A percentile compares a stretch with the other conserved stretches of the same genome.
Conservation (phyloP, 371 early-diverging fungal species). For the Mucor sp. region DNA sequence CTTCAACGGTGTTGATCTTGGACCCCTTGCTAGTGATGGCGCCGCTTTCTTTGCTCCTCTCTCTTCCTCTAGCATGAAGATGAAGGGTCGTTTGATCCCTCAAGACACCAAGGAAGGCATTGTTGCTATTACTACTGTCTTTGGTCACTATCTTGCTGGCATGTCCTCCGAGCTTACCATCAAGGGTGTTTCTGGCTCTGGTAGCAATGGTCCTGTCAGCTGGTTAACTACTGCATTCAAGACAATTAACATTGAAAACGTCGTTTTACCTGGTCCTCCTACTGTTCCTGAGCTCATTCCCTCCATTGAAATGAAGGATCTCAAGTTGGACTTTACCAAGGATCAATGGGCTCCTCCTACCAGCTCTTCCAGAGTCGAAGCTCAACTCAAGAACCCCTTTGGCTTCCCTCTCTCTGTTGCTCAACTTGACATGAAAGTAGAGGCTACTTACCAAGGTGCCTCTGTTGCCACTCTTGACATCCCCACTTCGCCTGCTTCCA, state of each 20-base stretch:
- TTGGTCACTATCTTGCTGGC: conserved; percentile 52
- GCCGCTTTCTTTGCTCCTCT: conserved; percentile 40
- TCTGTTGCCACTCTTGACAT: conserved; percentile 49
- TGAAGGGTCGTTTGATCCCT: conserved; percentile 58
- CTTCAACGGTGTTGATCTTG: conserved; percentile 33
- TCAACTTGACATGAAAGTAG: conserved; percentile 49
- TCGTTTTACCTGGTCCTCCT: conserved; percentile 45
- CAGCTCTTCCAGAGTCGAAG: conserved; percentile 51
- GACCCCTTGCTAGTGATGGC: conserved; percentile 44
- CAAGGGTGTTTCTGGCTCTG: conserved; percentile 53
- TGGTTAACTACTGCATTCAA: conserved; percentile 61
- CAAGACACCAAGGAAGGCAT: conserved; percentile 53
- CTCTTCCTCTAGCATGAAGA: conserved; percentile 27
- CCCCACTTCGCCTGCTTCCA: conserved; percentile 52
- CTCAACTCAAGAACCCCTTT: conserved; percentile 57
- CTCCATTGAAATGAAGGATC: conserved; percentile 48
- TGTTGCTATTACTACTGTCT: conserved; percentile 50
- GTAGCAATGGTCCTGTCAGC: conserved; percentile 51
- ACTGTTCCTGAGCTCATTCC: conserved; percentile 41
- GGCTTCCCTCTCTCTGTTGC: conserved; percentile 59
- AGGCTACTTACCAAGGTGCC: conserved; percentile 29
- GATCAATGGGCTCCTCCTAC: conserved; percentile 50
- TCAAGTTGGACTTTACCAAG: conserved; percentile 56
- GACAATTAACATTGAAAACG: conserved; percentile 49
- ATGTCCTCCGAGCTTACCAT: conserved; percentile 43